phyloP scores from a whole-genome alignment of 176 grass and related monocot genomes.

The Tillandsia leiboldiana region DNA sequence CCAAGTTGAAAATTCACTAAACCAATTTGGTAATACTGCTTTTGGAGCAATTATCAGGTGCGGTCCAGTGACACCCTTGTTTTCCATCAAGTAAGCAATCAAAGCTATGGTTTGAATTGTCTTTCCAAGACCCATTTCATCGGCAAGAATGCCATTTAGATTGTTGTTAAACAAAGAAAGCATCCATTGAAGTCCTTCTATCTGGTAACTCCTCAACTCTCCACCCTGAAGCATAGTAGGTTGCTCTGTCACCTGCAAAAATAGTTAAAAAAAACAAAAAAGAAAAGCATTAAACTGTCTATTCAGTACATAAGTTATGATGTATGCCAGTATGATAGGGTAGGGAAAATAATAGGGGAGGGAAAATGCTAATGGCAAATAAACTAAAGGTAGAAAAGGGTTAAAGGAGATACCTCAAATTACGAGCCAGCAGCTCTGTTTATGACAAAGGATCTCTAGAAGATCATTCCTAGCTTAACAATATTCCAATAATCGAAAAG shows the following conservation, averaged over 20 bases:
- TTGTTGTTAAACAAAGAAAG: conserved; percentile 99
- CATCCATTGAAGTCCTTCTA: conserved; percentile 99
- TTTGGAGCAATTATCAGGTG: conserved; percentile 97
- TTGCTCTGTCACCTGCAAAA: conserved; percentile 83
- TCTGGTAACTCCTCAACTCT: conserved; percentile 74
- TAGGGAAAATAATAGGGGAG: neutral
- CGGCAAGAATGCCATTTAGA: conserved; percentile 96
- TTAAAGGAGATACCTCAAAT: no score
- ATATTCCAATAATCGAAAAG: no score
- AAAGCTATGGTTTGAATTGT: conserved; percentile 98
- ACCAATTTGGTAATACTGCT: conserved; percentile 98
- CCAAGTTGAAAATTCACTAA: conserved; percentile 89
- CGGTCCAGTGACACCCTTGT: conserved; percentile 81
- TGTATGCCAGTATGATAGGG: neutral
- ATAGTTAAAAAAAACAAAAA: conserved; percentile 14
- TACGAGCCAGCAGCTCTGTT: no score
- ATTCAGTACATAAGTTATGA: neutral
- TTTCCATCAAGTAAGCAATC: conserved; percentile 86
- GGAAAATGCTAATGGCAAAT: neutral
- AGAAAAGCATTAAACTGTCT: conserved; percentile 15
- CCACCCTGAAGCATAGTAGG: conserved; percentile 80
- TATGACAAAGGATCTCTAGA: no score
- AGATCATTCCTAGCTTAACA: no score
- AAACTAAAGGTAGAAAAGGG: neutral
- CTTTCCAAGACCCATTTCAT: conserved; percentile 99